Evolutionary conservation across 2,329 filamentous ascomycete species (phyloP).

Genomic region (Verticillium tricorpus): DNA sequence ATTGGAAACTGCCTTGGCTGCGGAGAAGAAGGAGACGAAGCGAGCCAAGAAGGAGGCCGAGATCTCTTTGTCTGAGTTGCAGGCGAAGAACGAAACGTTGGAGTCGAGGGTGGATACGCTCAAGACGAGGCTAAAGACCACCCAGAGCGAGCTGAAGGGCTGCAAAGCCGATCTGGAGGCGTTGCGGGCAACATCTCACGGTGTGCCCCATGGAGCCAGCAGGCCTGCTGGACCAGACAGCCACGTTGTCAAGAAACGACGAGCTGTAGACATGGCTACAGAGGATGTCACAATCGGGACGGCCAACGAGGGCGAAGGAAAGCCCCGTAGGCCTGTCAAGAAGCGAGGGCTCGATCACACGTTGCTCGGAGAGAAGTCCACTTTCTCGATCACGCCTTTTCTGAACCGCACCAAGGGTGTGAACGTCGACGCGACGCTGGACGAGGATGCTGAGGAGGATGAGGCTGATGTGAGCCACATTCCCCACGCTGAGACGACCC

Average conservation of each 20-base stretch:
- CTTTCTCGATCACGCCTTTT: conserved; percentile 92
- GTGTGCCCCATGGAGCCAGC: conserved; percentile 13
- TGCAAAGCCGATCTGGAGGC: conserved; percentile 36
- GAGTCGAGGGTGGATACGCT: conserved; percentile 68
- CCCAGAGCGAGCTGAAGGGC: conserved; percentile 68
- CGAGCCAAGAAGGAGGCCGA: conserved; percentile 41
- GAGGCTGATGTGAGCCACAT: conserved; percentile 11
- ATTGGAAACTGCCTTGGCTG: conserved; percentile 27
- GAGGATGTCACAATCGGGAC: conserved; percentile 28
- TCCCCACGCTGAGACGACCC: conserved; percentile 1
- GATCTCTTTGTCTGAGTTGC: conserved; percentile 54
- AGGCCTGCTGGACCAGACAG: conserved; percentile 10
- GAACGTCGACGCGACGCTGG: conserved; percentile 32
- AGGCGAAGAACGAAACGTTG: conserved; percentile 58
- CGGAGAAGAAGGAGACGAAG: conserved; percentile 41
- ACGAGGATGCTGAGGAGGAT: conserved; percentile 24
- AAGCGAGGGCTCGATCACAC: conserved; percentile 54
- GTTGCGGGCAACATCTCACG: conserved; percentile 5
- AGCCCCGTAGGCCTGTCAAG: conserved; percentile 42
- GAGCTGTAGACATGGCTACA: conserved; percentile 9
- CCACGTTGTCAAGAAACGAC: conserved; percentile 39
- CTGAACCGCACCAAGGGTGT: conserved; percentile 66
- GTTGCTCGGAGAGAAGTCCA: conserved; percentile 77
- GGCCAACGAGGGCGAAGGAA: conserved; percentile 36
- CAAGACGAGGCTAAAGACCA: conserved; percentile 63